phyloP scores from a whole-genome alignment of 768 basidiomycete genomes.

The Leccinum ochraceum region DNA sequence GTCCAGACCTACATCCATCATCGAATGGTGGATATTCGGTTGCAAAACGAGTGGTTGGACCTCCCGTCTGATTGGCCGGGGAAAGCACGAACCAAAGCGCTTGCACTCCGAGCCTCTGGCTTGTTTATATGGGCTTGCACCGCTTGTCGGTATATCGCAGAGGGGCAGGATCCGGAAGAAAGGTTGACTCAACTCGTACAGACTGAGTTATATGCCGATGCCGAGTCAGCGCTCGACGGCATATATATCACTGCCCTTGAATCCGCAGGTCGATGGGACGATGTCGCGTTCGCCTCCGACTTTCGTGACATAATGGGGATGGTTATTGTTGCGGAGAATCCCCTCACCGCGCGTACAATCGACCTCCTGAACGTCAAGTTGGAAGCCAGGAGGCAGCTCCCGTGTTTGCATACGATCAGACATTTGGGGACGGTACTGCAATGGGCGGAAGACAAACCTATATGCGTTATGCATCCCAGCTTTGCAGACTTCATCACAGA shows the following conservation, averaged over 20 bases:
- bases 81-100: constrained; percentile 12
- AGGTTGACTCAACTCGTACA: constrained; percentile 28
- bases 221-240: constrained; percentile 30
- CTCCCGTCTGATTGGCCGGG: constrained; percentile 35
- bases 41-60: constrained; percentile 29
- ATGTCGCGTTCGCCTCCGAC: constrained; percentile 28
- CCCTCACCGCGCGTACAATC: constrained; percentile 26
- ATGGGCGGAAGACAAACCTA: constrained; percentile 29
- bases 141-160: constrained; percentile 35
- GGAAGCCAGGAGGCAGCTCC: constrained; percentile 19
- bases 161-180: constrained; percentile 33
- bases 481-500: constrained; percentile 38
- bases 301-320: constrained; percentile 35
- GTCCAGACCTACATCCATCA: constrained; percentile 29
- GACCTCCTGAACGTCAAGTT: constrained; percentile 27
- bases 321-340: constrained; percentile 31
- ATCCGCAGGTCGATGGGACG: constrained; percentile 33
- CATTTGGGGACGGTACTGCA: constrained; percentile 30
- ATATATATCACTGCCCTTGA: constrained; percentile 35
- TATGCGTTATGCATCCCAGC: constrained; percentile 35
- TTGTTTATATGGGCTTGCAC: constrained; percentile 37
- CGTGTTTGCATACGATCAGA: constrained; percentile 32
- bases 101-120: constrained; percentile 32
- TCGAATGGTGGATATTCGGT: constrained; percentile 26
- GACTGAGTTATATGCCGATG: constrained; percentile 22